phyloP scores from a whole-genome alignment of 2,329 filamentous ascomycete species.

The Colletotrichum karsti region DNA sequence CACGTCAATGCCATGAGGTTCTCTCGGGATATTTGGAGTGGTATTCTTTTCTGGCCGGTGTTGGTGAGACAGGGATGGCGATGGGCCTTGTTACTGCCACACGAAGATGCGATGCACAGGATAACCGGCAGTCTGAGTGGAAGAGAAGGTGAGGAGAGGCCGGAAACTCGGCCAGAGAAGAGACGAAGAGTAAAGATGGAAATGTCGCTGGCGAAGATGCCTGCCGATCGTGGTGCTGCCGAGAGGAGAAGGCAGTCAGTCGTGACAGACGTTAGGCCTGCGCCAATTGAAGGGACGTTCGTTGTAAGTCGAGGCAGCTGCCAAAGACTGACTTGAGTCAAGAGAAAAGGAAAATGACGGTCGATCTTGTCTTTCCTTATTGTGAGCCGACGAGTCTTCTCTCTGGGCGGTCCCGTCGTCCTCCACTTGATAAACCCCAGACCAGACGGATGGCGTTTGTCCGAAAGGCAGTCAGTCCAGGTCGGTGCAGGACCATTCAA shows the following conservation, averaged over 20 bases:
- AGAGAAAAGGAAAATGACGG: not conserved
- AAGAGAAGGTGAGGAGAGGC: not conserved
- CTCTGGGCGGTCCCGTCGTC: not conserved
- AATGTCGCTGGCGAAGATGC: not conserved
- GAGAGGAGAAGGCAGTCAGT: constrained; percentile 5
- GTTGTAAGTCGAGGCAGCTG: not conserved
- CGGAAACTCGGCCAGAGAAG: not conserved
- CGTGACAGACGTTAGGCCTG: not conserved
- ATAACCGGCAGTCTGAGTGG: not conserved
- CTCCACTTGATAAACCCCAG: not conserved
- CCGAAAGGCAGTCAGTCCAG: not conserved
- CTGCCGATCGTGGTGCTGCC: not conserved
- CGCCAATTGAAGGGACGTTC: not conserved
- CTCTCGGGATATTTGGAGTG: not conserved
- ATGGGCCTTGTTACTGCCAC: not conserved
- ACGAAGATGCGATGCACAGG: not conserved
- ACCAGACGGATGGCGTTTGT: constrained; percentile 19
- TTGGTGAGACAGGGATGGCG: not conserved
- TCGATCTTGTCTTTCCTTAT: not conserved
- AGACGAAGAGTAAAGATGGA: not conserved
- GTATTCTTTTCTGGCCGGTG: not conserved
- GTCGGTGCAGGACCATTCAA: not conserved
- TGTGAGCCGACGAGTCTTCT: not conserved
- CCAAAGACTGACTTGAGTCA: not conserved
- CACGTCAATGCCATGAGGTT: not conserved